phyloP scores from a whole-genome alignment of 2,329 filamentous ascomycete species.

The Xylariaceae sp. region DNA sequence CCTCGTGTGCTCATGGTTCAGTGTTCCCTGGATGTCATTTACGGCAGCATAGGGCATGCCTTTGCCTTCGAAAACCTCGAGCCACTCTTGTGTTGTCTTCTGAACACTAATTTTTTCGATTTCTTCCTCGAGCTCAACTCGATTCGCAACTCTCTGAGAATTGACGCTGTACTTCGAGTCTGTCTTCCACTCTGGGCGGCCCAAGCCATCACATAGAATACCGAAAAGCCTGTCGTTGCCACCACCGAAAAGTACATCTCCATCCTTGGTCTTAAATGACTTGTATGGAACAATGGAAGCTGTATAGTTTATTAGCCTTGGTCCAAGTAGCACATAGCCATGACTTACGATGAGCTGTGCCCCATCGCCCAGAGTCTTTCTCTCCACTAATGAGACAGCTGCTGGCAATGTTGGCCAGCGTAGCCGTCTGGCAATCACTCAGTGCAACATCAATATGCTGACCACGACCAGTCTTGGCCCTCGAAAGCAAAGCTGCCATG shows the following conservation, averaged over 20 bases:
- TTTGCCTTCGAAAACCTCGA: slow-evolving; percentile 80
- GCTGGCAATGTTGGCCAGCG: slow-evolving; percentile 90
- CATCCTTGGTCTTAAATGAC: slow-evolving; percentile 72
- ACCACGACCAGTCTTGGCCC: slow-evolving; percentile 71
- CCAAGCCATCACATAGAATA: slow-evolving; percentile 60
- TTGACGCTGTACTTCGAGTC: slow-evolving; percentile 62
- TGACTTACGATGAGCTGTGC: slow-evolving; percentile 82
- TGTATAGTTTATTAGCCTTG: slow-evolving; percentile 33
- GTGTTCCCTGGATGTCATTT: slow-evolving; percentile 83
- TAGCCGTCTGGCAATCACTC: slow-evolving; percentile 93
- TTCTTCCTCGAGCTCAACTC: slow-evolving; percentile 70
- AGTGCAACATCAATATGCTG: slow-evolving; percentile 91
- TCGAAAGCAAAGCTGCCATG: slow-evolving; percentile 84
- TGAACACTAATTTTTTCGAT: slow-evolving; percentile 74
- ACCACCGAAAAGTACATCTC: slow-evolving; percentile 68
- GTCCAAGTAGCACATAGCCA: background rate
- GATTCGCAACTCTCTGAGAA: slow-evolving; percentile 63
- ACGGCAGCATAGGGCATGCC: slow-evolving; percentile 94
- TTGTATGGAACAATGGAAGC: slow-evolving; percentile 97
- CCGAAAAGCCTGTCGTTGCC: slow-evolving; percentile 71
- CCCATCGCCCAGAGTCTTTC: slow-evolving; percentile 87
- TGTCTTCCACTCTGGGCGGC: slow-evolving; percentile 57
- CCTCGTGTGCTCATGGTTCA: slow-evolving; percentile 80
- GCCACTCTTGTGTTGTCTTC: slow-evolving; percentile 85
- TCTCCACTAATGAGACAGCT: slow-evolving; percentile 86